Base-by-base conservation (phyloP, 2,329 filamentous ascomycete genomes). In the Metarhizium guizhouense region DNA sequence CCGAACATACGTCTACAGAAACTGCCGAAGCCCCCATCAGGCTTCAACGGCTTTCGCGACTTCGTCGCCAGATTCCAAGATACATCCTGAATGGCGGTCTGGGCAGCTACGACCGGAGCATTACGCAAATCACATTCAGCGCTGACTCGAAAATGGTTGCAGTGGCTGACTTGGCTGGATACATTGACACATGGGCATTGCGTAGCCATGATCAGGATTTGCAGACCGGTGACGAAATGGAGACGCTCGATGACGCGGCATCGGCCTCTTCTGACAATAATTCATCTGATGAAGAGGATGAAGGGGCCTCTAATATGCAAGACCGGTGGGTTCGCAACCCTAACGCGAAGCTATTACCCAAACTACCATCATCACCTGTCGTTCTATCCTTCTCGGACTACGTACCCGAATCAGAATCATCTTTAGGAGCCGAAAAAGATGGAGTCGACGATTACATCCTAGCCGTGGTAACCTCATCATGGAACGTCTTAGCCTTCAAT, bases 121-220 rank as follows among this genome's bases (percentile, higher is more conserved):
- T 97, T 61, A 85, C 81, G 40, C 86, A 89, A 54, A 70, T 86
- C 30, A 78, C 85, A 2, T 96, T 97, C 69, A 92, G 91, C 10
- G 76, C 85, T 5, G 87, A 96, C 67, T 90, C 88, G 67, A 84
- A 81, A 61, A 82, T 95, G 59, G 74, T 97, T 50, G 91, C 87
- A 8, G 82, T 85, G 34, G 85, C 87, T 51, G 93, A 96, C 68
- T 72, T 96, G 53, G 85, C 87, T 47, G 94, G 94, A 47, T 90
- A 86, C 69, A 77, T 97, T 36, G 92, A 97, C 66, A 90, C 86
- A 18, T 99, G 92, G 88, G 74, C 90, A 1, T 72, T 95, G 54
- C 79, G 83, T 65, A 72, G 72, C 55, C 67, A 68, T 8, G 60
- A 59, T 3, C 63, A 68, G 30, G 55, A 58, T 16, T 50, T 62